These are phyloP conservation scores for Lipomyces oligophaga DNA, from an alignment of 805 yeast species.

Conservation along the genomic window DNA sequence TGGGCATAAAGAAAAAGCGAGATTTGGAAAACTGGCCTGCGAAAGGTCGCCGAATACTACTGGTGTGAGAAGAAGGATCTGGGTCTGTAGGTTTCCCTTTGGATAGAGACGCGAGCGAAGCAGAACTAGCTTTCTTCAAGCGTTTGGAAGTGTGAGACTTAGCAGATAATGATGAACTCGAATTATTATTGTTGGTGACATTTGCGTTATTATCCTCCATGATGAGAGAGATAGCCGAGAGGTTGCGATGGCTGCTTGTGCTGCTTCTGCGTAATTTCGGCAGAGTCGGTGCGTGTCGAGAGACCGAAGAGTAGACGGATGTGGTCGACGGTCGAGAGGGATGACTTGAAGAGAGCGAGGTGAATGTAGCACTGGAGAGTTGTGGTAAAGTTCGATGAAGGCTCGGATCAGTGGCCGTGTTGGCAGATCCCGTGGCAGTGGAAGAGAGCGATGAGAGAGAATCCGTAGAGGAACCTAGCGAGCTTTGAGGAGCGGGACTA, in stretches of 20 bases:
- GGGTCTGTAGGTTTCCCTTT: slow-evolving; percentile 4
- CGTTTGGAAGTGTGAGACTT: slow-evolving; percentile 2
- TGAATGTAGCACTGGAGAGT: slow-evolving; percentile 19
- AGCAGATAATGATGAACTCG: slow-evolving; percentile 2
- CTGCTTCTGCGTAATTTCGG: slow-evolving; percentile 7
- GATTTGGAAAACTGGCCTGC: slow-evolving; percentile 10
- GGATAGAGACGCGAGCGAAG: slow-evolving; percentile 15
- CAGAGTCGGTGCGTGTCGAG: slow-evolving; percentile 1
- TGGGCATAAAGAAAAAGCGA: slow-evolving; percentile 16
- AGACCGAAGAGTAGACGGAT: neutral
- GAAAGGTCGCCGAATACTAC: slow-evolving; percentile 8
- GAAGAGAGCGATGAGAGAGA: slow-evolving; percentile 4
- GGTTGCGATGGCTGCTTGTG: slow-evolving; percentile 10
- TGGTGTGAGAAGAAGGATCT: neutral
- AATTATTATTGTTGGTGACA: too few relatives aligned
- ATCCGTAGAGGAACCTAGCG: slow-evolving; percentile 1
- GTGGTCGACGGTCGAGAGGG: slow-evolving; percentile 1
- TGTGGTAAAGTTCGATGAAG: slow-evolving; percentile 15
- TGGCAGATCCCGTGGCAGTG: neutral
- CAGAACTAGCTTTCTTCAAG: slow-evolving; percentile 13
- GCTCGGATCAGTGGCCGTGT: slow-evolving; percentile 5
- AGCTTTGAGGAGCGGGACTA: neutral
- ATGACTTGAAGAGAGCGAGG: slow-evolving; percentile 11
- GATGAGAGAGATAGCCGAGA: slow-evolving; percentile 13
- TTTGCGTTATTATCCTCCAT: slow-evolving; percentile 13